These are phyloP conservation scores for Exophiala alcalophila DNA, from an alignment of 2,329 filamentous ascomycete genomes.

Conservation along the genomic window DNA sequence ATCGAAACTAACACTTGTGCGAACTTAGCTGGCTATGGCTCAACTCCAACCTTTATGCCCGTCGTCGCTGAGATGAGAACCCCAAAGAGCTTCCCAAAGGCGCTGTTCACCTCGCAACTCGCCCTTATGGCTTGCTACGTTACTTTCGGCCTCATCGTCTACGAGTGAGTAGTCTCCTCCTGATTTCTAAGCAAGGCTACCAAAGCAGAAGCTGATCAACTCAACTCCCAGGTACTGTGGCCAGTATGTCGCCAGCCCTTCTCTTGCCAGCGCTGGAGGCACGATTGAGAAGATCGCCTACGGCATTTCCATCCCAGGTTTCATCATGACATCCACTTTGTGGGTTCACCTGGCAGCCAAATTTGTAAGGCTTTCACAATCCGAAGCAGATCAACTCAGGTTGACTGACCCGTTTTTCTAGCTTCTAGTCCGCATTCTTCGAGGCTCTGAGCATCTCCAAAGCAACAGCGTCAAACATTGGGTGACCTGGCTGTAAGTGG, in stretches of 20 bases:
- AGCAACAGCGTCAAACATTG: slow-evolving; percentile 51
- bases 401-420: slow-evolving; percentile 35
- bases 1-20: too few relatives aligned
- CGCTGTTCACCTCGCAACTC: slow-evolving; percentile 37
- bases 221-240: slow-evolving; percentile 43
- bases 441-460: slow-evolving; percentile 51
- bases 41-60: slow-evolving; percentile 37
- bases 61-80: slow-evolving; percentile 42
- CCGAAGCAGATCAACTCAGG: background rate
- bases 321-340: slow-evolving; percentile 30
- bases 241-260: slow-evolving; percentile 47
- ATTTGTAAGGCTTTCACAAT: slow-evolving; percentile 8
- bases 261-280: slow-evolving; percentile 46
- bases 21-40: slow-evolving; percentile 16
- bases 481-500: slow-evolving; percentile 46
- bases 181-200: too few relatives aligned
- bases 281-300: slow-evolving; percentile 46
- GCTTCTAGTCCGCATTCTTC: slow-evolving; percentile 54
- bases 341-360: slow-evolving; percentile 48
- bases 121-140: slow-evolving; percentile 39
- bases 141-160: slow-evolving; percentile 42
- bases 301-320: slow-evolving; percentile 37
- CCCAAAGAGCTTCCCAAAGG: slow-evolving; percentile 34
- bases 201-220: slow-evolving; percentile 5
- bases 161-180: slow-evolving; percentile 27